Conservation (phyloP, 345 rosid species). For the Brassica napus region DNA sequence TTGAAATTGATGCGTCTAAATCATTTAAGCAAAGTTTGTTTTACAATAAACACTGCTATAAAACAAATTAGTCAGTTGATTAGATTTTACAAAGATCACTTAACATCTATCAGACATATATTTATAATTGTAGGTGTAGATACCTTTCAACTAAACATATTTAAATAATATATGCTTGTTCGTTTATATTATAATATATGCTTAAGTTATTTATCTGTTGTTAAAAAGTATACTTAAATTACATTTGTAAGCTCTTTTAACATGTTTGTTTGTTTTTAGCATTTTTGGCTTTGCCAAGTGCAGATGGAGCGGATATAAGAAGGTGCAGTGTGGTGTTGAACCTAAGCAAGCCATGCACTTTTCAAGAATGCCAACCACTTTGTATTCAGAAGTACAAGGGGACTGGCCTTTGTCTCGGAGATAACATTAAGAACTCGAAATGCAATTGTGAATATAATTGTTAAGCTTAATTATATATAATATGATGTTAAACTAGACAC, state of each 20-base stretch:
- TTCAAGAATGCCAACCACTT: conserved; percentile 10
- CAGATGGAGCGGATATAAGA: background rate
- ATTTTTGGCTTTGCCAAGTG: conserved; percentile 19
- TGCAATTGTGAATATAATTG: conserved; percentile 16
- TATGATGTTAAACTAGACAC: background rate
- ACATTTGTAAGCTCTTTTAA: background rate
- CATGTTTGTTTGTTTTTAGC: background rate
- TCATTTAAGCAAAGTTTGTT: background rate
- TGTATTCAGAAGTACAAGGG: conserved; percentile 16
- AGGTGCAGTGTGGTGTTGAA: background rate
- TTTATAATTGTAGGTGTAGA: background rate
- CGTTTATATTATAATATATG: background rate
- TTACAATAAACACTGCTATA: background rate
- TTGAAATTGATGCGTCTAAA: background rate
- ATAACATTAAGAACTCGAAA: background rate
- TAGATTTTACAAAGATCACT: background rate
- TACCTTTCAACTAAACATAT: background rate
- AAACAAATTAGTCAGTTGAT: background rate
- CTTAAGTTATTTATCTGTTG: background rate
- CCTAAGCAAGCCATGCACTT: conserved; percentile 23
- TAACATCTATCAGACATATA: background rate
- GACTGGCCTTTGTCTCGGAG: background rate
- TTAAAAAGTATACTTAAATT: background rate
- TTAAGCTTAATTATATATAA: background rate
- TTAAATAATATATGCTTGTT: background rate